Percentiles rank a stretch among this genome's conserved stretches.
phyloP scores from a whole-genome alignment of 441 rosid species.

The Euphorbia corollata region DNA sequence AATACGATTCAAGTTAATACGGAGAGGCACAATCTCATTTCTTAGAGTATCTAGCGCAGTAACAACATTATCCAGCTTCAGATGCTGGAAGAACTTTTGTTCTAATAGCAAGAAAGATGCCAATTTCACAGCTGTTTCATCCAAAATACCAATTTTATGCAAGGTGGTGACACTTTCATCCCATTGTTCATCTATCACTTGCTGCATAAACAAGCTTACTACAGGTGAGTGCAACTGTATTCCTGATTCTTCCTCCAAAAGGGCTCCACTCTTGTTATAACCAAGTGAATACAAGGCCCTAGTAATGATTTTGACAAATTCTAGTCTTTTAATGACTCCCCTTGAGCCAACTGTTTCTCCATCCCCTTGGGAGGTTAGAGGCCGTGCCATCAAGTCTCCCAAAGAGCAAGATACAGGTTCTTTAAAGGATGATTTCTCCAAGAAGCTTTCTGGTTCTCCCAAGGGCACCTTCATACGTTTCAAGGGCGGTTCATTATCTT shows the following conservation, averaged over 20 bases:
- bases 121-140: slow-evolving; percentile 36
- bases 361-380: slow-evolving; percentile 47
- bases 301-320: slow-evolving; percentile 55
- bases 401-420: slow-evolving; percentile 36
- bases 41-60: slow-evolving; percentile 57
- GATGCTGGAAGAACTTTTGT: slow-evolving; percentile 54
- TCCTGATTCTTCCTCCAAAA: slow-evolving; percentile 65
- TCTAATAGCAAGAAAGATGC: slow-evolving; percentile 61
- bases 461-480: slow-evolving; percentile 52
- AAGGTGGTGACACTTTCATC: slow-evolving; percentile 43
- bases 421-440: slow-evolving; percentile 37
- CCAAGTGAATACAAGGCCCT: slow-evolving; percentile 62
- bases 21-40: slow-evolving; percentile 58
- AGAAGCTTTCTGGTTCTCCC: slow-evolving; percentile 32
- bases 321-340: slow-evolving; percentile 52
- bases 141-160: slow-evolving; percentile 36
- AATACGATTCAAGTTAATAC: slow-evolving; percentile 31
- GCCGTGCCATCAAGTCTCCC: slow-evolving; percentile 53
- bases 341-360: slow-evolving; percentile 49
- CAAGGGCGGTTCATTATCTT: slow-evolving; percentile 66
- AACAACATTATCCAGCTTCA: slow-evolving; percentile 36
- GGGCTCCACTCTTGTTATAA: slow-evolving; percentile 48
- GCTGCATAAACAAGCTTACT: slow-evolving; percentile 37
- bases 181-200: slow-evolving; percentile 51
- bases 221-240: slow-evolving; percentile 42